These are phyloP conservation scores for Piper betle DNA, from an alignment of 164 flowering plant species.

Conservation along the genomic window DNA sequence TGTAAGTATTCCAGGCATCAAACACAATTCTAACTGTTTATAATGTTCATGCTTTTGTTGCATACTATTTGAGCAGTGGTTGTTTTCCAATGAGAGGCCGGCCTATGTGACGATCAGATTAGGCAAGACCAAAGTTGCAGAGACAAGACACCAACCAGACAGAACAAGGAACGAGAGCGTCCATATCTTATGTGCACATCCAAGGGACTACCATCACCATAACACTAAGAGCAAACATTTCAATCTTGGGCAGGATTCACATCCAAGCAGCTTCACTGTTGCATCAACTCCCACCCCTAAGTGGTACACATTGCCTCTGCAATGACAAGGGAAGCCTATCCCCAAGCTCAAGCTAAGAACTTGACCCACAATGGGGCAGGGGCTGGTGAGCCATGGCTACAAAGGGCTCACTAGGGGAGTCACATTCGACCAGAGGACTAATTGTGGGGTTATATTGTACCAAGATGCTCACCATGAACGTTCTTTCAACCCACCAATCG, in stretches of 20 bases:
- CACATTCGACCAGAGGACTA: conserved; percentile 56
- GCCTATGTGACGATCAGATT: conserved; percentile 65
- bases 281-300: conserved; percentile 25
- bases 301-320: conserved; percentile 48
- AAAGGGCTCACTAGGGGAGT: conserved; percentile 41
- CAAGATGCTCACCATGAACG: conserved; percentile 76
- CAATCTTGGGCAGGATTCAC: conserved; percentile 44
- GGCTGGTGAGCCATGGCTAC: conserved; percentile 30
- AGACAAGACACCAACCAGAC: conserved; percentile 42
- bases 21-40: not conserved
- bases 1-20: conserved; percentile 26
- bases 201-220: conserved; percentile 46
- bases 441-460: conserved; percentile 52
- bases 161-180: conserved; percentile 83
- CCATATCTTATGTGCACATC: conserved; percentile 75
- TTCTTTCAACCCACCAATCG: conserved; percentile 40
- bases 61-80: conserved; percentile 31
- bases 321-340: conserved; percentile 35
- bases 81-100: conserved; percentile 31
- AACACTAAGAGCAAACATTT: conserved; percentile 46
- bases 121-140: conserved; percentile 49
- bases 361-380: conserved; percentile 48
- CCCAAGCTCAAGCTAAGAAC: conserved; percentile 38
- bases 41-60: too few species aligned
- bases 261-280: conserved; percentile 34